Conservation (phyloP, 208 protist species). For the Wallacemonas collosoma region DNA sequence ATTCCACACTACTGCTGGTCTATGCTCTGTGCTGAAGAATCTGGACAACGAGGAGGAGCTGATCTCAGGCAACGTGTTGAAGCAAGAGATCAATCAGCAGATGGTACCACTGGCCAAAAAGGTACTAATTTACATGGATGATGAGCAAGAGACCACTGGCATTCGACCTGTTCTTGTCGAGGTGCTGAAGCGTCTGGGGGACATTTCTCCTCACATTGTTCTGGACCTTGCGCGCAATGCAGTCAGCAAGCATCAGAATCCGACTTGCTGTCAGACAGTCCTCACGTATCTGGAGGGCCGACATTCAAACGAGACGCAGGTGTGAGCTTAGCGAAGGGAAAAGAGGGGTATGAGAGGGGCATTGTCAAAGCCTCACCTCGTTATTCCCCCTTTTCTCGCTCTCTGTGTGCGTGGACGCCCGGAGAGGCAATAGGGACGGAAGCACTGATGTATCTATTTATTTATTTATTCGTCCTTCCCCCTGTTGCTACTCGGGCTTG, state of each 20-base stretch:
- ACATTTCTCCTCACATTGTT: constrained; percentile 61
- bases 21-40: constrained; percentile 37
- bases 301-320: constrained; percentile 23
- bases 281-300: constrained; percentile 44
- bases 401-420: too few relatives aligned
- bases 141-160: constrained; percentile 69
- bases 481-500: too few relatives aligned
- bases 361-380: too few relatives aligned
- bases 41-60: constrained; percentile 4
- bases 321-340: neutral
- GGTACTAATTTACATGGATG: constrained; percentile 85
- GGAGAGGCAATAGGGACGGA: too few relatives aligned
- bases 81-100: constrained; percentile 68
- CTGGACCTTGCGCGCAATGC: constrained; percentile 53
- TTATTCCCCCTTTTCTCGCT: too few relatives aligned
- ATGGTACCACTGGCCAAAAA: constrained; percentile 72
- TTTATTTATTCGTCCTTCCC: too few relatives aligned
- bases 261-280: constrained; percentile 47
- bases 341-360: neutral
- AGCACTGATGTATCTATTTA: too few relatives aligned
- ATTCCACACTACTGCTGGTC: constrained; percentile 40
- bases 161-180: constrained; percentile 44
- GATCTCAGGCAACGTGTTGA: constrained; percentile 25
- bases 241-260: constrained; percentile 50
- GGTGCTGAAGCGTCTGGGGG: constrained; percentile 52